Evolutionary conservation across 2,329 filamentous ascomycete species (phyloP).

Genomic region (Talaromyces verruculosus): DNA sequence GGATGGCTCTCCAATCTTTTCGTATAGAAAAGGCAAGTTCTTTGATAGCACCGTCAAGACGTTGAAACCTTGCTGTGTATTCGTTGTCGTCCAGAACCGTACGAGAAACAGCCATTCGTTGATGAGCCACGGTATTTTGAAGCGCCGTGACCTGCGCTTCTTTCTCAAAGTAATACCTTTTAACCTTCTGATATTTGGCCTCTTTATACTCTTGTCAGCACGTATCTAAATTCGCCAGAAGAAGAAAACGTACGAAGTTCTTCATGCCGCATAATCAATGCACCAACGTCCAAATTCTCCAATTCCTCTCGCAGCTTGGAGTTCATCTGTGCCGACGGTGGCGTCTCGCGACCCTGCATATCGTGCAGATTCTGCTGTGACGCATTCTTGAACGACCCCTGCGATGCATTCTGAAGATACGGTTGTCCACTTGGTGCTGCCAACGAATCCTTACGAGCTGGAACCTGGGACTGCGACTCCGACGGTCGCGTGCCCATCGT

Average conservation of each 20-base stretch:
- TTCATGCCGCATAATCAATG: slow-evolving; percentile 46
- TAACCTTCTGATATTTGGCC: slow-evolving; percentile 96
- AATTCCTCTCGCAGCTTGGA: slow-evolving; percentile 40
- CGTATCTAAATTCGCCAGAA: background rate
- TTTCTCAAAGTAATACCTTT: slow-evolving; percentile 94
- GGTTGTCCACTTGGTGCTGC: slow-evolving; percentile 8
- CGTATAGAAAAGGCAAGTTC: slow-evolving; percentile 94
- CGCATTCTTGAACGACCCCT: slow-evolving; percentile 31
- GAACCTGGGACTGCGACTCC: slow-evolving; percentile 3
- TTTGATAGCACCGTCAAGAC: slow-evolving; percentile 89
- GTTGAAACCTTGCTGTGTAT: slow-evolving; percentile 83
- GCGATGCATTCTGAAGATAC: slow-evolving; percentile 23
- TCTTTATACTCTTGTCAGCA: slow-evolving; percentile 55
- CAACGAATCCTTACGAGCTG: slow-evolving; percentile 16
- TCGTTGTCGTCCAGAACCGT: slow-evolving; percentile 95
- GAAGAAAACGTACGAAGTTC: slow-evolving; percentile 44
- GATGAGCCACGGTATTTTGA: slow-evolving; percentile 96
- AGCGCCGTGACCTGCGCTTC: slow-evolving; percentile 86
- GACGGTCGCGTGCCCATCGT: background rate
- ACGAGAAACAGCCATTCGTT: slow-evolving; percentile 88
- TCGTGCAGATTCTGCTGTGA: slow-evolving; percentile 39
- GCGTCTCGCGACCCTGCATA: slow-evolving; percentile 47
- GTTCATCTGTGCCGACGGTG: slow-evolving; percentile 33
- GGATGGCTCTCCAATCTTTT: slow-evolving; percentile 85
- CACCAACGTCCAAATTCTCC: slow-evolving; percentile 46